Base-by-base conservation (phyloP, 495 filamentous ascomycete species). In the Hyaloscypha bicolor region DNA sequence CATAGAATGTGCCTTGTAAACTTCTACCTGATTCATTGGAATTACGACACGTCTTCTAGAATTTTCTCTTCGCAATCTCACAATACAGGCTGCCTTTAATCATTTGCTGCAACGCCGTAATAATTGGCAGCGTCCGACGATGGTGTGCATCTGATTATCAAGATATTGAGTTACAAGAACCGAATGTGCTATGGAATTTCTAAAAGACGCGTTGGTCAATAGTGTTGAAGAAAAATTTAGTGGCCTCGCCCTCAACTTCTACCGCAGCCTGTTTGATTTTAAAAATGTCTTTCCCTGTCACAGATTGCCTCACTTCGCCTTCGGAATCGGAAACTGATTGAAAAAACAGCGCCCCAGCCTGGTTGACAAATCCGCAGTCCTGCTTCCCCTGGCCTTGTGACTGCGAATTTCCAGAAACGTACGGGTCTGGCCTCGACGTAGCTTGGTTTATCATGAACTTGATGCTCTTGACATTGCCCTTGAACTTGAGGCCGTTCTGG, bases 401-500 rank as follows among this genome's bases (percentile, higher is more conserved):
- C 22, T 31, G 42, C 16, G 1, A 2, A 14, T 63, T 42, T 32
- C 22, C 25, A n/a, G 42, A 31, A 48, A 31, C 22, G 22, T 35
- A 14, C 6, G 51, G 31, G 14, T 22, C 52, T 2, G 25, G 2
- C 62, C 39, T 64, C 19, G 62, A 64, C 21, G 62, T 39, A 56
- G 56, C 62, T 25, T 64, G 62, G 51, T 25, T 64, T 29, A 51
- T 14, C 12, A 55, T 25, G 51, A 64, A 55, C 35, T 64, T 64
- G 48, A 64, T 64, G 25, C 48, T 51, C 48, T 25, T 53, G 51
- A 64, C 62, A 21, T 55, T 56, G 9, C 62, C 62, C 56, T 64
- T 64, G 32, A 64, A 64, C 48, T 64, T 56, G 51, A 64, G 51
- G 19, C 62, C 51, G 19, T 21, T 64, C 62, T 64, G 62, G 21